These are phyloP conservation scores for Capsicum pubescens DNA, from an alignment of 257 asterid species.

Conservation along the genomic window DNA sequence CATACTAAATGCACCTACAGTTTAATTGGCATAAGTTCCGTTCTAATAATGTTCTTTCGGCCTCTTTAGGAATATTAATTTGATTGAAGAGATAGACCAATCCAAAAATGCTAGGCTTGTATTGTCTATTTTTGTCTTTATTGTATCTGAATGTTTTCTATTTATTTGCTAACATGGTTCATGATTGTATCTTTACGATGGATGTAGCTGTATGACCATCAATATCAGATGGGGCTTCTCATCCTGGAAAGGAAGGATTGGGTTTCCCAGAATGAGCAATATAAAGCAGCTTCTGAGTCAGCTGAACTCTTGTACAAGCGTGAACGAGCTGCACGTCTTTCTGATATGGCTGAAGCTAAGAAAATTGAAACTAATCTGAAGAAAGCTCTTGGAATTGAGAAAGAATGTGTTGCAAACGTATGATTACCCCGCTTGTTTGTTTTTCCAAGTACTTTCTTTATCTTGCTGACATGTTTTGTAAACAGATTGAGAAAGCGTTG, in stretches of 20 bases:
- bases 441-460: not conserved
- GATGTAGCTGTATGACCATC: constrained; percentile 75
- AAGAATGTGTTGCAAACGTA: constrained; percentile 93
- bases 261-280: constrained; percentile 74
- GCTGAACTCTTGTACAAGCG: constrained; percentile 67
- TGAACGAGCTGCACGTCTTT: constrained; percentile 65
- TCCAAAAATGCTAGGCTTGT: not conserved
- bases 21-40: not conserved
- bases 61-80: not conserved
- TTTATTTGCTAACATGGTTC: constrained; percentile 9
- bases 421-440: constrained; percentile 11
- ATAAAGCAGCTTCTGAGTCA: constrained; percentile 62
- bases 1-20: not conserved
- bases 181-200: constrained; percentile 26
- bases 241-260: constrained; percentile 85
- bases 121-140: not conserved
- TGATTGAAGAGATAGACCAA: not conserved
- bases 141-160: constrained; percentile 23
- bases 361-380: constrained; percentile 81
- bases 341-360: constrained; percentile 68
- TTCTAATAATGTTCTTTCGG: not conserved
- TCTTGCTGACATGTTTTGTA: constrained; percentile 23
- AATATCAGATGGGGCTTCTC: constrained; percentile 96
- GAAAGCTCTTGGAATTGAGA: constrained; percentile 90
- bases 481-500: constrained; percentile 91